Conservation (phyloP, 306 rosid species). For the Fragaria iinumae region DNA sequence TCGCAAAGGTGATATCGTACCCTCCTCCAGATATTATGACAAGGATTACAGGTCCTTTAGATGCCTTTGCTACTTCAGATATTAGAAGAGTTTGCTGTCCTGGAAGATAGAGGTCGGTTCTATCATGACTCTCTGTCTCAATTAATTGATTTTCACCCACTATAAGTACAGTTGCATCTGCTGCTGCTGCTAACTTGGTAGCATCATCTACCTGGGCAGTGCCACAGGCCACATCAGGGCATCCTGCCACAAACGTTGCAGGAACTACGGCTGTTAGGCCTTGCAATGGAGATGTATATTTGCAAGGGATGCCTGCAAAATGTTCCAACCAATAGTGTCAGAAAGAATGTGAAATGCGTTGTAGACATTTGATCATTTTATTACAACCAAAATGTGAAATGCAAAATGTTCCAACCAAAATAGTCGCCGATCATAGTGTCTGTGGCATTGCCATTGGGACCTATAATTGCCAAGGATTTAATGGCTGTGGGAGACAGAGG, state of each 20-base stretch:
- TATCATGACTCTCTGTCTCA: constrained; percentile 83
- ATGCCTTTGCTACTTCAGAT: constrained; percentile 68
- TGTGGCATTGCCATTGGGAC: constrained; percentile 92
- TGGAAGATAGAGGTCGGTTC: constrained; percentile 71
- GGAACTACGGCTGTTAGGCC: constrained; percentile 68
- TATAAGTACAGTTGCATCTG: constrained; percentile 85
- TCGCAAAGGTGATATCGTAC: constrained; percentile 81
- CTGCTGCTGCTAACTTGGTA: constrained; percentile 59
- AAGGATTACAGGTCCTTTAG: constrained; percentile 92
- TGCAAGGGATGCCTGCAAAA: constrained; percentile 83
- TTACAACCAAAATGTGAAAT: too few relatives aligned
- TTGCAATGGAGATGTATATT: constrained; percentile 73
- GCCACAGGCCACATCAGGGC: constrained; percentile 66
- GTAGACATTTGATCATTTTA: not conserved
- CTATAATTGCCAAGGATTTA: constrained; percentile 81
- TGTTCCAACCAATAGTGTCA: not conserved
- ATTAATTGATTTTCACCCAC: constrained; percentile 75
- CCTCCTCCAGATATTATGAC: constrained; percentile 98
- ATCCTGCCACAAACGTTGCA: constrained; percentile 63
- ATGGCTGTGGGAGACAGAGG: constrained; percentile 67
- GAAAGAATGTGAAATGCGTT: not conserved
- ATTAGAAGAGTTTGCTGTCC: constrained; percentile 75
- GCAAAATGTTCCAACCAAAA: constrained; percentile 44
- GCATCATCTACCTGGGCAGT: constrained; percentile 68
- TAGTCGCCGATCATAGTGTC: constrained; percentile 85